Base-by-base conservation (phyloP, 176 grass and related monocot genomes). In the Lolium rigidum region DNA sequence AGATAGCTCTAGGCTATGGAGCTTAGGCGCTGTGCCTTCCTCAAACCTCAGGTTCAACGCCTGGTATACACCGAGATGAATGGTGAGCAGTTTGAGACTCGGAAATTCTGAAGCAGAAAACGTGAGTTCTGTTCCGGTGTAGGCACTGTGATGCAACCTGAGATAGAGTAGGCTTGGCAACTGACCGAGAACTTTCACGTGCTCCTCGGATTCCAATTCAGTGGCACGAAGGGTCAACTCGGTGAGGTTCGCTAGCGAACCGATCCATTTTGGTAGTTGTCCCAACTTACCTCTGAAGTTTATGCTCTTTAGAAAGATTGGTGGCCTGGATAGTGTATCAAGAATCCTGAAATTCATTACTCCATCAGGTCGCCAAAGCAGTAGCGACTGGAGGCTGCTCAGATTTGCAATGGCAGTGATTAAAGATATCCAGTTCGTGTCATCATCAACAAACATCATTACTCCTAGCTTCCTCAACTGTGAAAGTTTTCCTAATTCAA, bases 361-460 rank as follows among this genome's bases (percentile, higher is more conserved):
- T 3, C 88, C 88, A 77, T 70, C 11, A 4, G 78, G 83, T 21
- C 71, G 78, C 88, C 88, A 86, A 54, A 90, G 72, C 6, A 86
- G 39, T 12, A 90, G 25, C 0, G 83, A 86, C 51, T 35, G n/a
- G 17, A 90, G 43, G n/a, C 43, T 9, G 3, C 78, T 71, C 26
- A 86, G 52, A 15, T 82, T 62, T 54, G 6, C 70, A 82, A 86
- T 51, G 20, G 41, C 70, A 81, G 41, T 22, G 6, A 82, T 41
- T 51, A 90, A 86, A 54, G 83, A 86, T 69, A 17, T 14, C 83
- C 88, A 86, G 6, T 37, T 71, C 8, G 12, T 82, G 62, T 90
- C 71, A 61, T 90, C 88, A 13, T 90, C 78, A 77, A 86, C 63
- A 77, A 90, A 86, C 79, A 90, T 90, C 88, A 86, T 78, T 55